Conservation (phyloP, 179 eudicot genomes). For the Sideroxylon spinosum region DNA sequence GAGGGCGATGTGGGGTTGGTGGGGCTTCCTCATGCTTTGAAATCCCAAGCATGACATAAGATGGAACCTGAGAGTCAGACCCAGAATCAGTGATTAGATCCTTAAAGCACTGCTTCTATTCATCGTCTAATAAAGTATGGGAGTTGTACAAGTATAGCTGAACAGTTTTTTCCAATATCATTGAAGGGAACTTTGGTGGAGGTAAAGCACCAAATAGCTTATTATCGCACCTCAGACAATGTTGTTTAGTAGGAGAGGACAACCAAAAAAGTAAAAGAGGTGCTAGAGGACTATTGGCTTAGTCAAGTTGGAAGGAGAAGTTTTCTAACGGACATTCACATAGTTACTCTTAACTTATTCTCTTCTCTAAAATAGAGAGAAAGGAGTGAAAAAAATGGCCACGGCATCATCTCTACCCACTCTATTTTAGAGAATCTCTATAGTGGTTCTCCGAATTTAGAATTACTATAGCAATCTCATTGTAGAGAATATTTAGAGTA, state of each 20-base stretch:
- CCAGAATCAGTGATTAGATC: not conserved
- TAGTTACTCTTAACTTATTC: no score
- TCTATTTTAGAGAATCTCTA: no score
- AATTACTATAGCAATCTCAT: no score
- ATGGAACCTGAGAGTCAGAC: conserved; percentile 45
- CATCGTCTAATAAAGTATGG: not conserved
- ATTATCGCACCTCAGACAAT: not conserved
- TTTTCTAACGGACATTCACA: not conserved
- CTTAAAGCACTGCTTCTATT: not conserved
- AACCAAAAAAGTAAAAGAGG: not conserved
- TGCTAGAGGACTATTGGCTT: not conserved
- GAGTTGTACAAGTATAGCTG: not conserved
- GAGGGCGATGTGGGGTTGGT: conserved; percentile 48
- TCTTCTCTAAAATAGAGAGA: no score
- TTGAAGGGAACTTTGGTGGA: not conserved
- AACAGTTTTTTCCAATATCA: not conserved
- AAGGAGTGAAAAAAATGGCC: no score
- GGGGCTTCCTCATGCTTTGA: conserved; percentile 55
- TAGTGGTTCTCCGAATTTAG: no score
- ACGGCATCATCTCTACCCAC: no score
- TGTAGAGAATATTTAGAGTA: no score
- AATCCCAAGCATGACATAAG: conserved; percentile 61
- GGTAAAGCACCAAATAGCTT: not conserved
- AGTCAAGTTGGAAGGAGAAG: not conserved
- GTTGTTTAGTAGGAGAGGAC: not conserved